Base-by-base conservation (phyloP, 169 alveolate species). In the Cystoisospora suis region DNA sequence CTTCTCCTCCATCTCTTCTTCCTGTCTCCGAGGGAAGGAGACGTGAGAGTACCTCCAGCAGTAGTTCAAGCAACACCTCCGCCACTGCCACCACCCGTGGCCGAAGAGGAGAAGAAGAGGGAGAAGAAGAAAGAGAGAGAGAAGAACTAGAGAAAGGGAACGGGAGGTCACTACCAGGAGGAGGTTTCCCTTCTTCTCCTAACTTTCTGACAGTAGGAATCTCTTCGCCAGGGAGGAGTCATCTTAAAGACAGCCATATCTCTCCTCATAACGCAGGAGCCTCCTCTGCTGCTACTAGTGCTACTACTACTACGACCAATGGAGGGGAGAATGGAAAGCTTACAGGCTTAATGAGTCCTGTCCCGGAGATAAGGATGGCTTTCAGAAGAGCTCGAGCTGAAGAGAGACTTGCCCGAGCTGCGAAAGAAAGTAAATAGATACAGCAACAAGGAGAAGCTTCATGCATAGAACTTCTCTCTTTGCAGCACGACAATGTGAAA, bases 311-410 rank as follows among this genome's bases (percentile, higher is more conserved):
- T 53, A 23, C 65, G 23, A 53, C 65, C 23, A 23, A 12, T 53
- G 65, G n/a, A n/a, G n/a, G n/a, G n/a, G n/a, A n/a, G n/a, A n/a
- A n/a, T n/a, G n/a, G 23, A 12, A 53, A 12, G 23, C 65, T 15
- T 15, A 23, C 65, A 38, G 83, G 83, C 29, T 32, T 72, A 17
- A 38, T 40, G n/a, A 72, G 83, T 17, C 32, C 58, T 4, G 27
- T 23, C 83, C 83, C 83, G n/a, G 7, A 40, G 45, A 34, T 27
- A 53, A 46, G 83, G 42, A 72, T 72, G 1, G 83, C 83, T 38
- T 72, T 72, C 45, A 46, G 83, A 9, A 23, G 83, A 2, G 83
- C 83, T n/a, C 83, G 83, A 34, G 83, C 83, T 0, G 83, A 72
- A 17, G 7, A 36, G 56, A 20, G 83, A 38, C 83, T 72, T 38